Evolutionary conservation across 2,329 filamentous ascomycete genomes (phyloP), one percentile per base, ranked within the genome.

Genomic region (Atkinsonella hypoxylon): DNA sequence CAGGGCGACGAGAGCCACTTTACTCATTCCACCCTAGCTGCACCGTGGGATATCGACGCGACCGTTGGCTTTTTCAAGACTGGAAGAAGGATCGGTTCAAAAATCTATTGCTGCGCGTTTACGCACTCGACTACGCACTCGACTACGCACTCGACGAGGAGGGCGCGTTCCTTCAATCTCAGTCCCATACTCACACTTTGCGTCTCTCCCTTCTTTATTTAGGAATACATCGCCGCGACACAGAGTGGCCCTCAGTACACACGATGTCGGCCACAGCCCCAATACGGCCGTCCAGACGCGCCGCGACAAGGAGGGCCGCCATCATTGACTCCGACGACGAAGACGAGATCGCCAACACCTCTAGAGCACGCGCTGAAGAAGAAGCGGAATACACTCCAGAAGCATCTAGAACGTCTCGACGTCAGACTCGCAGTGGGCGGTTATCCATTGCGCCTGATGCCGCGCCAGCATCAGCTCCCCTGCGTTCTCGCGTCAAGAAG

Each of bases 321-420:
- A 76, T 94, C 45, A 72, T 90, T 53, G 89, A 94, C 57, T 89
- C 83, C 9, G 88, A 91, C 41, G 88, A 94, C 52, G 86, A 89
- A 51, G 81, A 85, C 56, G 73, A 80, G 50, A 68, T 75, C 39
- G 72, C 76, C 55, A 74, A 79, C 60, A 75, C 78, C 48, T 70
- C 64, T 41, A 64, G 58, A 43, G 65, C 62, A 53, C 74, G 79
- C 15, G 77, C 84, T 30, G 79, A 85, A 3, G 75, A 71, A 47
- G 85, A 87, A 56, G 85, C 90, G 47, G 87, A 95, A 47, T 93
- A 89, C 61, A 85, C 85, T 43, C 89, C 89, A 2, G 85, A 84
- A 45, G 78, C 84, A 1, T 72, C 77, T 53, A 74, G 71, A 45
- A 78, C 74, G 53, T 70, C 76, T 32, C 73, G 77, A 56, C 77